A percentile compares a stretch with the other conserved stretches of the same genome.
Evolutionary conservation across 192 early-diverging fungal genomes (phyloP).

Genomic region (Entophlyctis helioformis): DNA sequence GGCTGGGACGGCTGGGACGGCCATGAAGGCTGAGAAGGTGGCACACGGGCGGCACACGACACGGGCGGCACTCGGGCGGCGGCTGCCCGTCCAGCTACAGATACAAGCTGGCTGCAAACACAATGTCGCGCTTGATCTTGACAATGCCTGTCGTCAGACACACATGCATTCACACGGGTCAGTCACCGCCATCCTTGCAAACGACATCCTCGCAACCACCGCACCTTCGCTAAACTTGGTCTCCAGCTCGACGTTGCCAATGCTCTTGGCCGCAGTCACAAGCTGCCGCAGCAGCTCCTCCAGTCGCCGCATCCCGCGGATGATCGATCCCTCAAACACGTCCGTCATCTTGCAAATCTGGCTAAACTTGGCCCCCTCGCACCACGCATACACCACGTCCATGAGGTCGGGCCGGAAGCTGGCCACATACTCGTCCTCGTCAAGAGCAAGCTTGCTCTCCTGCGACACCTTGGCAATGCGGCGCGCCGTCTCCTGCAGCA

Average conservation of each 20-base stretch:
- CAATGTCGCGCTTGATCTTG: constrained; percentile 93
- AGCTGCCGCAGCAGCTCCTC: constrained; percentile 89
- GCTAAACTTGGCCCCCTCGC: constrained; percentile 77
- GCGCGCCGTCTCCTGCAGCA: constrained; percentile 75
- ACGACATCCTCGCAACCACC: no score
- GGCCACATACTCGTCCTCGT: constrained; percentile 80
- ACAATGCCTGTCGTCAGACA: constrained; percentile 38
- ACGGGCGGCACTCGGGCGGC: no score
- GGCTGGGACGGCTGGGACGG: no score
- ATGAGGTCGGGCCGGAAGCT: constrained; percentile 80
- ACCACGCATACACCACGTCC: constrained; percentile 92
- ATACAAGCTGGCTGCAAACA: constrained; percentile 92
- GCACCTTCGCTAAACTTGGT: constrained; percentile 81
- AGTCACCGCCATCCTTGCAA: no score
- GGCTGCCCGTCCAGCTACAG: no score
- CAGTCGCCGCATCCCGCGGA: constrained; percentile 75
- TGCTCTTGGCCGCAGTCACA: constrained; percentile 79
- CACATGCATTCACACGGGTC: no score
- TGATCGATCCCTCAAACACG: constrained; percentile 88
- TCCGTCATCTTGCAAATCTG: constrained; percentile 93
- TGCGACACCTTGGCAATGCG: constrained; percentile 74
- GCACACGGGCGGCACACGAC: no score
- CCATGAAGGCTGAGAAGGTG: no score
- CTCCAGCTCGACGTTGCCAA: constrained; percentile 88
- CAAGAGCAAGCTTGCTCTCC: constrained; percentile 77